phyloP scores from a whole-genome alignment of 148 eudicot genomes.

The Rhododendron henanense region DNA sequence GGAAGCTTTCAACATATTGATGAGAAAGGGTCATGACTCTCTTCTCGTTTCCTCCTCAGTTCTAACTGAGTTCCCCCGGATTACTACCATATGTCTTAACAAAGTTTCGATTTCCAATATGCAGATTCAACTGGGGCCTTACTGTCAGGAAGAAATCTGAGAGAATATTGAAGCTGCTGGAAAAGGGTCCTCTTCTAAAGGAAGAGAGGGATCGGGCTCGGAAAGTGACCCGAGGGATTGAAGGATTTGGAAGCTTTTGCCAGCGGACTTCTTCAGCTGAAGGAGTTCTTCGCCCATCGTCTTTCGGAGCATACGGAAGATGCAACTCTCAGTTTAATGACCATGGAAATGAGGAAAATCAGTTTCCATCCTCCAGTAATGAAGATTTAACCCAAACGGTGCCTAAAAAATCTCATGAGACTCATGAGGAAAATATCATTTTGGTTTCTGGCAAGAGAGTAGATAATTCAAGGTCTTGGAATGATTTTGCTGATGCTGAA shows the following conservation, averaged over 20 bases:
- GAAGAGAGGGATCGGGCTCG: conserved; percentile 78
- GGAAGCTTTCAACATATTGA: conserved; percentile 67
- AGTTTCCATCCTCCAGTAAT: conserved; percentile 7
- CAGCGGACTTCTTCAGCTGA: conserved; percentile 29
- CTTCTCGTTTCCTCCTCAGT: too few species aligned
- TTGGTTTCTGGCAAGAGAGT: background rate
- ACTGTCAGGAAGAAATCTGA: conserved; percentile 73
- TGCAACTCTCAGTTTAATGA: conserved; percentile 64
- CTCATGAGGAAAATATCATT: background rate
- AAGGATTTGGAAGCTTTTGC: conserved; percentile 90
- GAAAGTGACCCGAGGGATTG: conserved; percentile 65
- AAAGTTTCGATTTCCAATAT: background rate
- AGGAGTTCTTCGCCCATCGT: conserved; percentile 29
- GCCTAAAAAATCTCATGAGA: background rate
- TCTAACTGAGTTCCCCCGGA: too few species aligned
- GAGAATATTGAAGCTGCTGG: conserved; percentile 56
- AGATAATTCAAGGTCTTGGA: conserved; percentile 4
- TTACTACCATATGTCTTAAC: background rate
- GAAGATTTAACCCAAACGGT: conserved; percentile 1
- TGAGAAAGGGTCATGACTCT: conserved; percentile 63
- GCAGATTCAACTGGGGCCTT: conserved; percentile 91
- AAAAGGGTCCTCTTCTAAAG: conserved; percentile 55
- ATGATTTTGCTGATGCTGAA: background rate
- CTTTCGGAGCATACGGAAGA: conserved; percentile 32
- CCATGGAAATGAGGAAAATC: conserved; percentile 46